Conservation (phyloP, 345 rosid species). For the Bruguiera gymnorhiza region DNA sequence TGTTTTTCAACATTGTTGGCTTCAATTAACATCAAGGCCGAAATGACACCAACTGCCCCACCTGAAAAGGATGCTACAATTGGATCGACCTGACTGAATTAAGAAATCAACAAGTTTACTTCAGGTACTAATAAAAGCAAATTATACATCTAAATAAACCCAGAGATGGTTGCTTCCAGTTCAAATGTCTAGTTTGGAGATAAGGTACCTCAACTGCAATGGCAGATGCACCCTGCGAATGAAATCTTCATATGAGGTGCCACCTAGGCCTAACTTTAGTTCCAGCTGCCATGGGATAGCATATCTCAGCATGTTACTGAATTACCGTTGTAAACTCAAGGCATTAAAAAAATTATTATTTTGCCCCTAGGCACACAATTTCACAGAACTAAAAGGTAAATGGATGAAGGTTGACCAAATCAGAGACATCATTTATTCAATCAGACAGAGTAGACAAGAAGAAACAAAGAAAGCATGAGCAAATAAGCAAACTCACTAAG, state of each 20-base stretch:
- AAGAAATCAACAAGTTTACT: slow-evolving; percentile 18
- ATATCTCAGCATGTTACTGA: slow-evolving; percentile 4
- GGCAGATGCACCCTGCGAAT: slow-evolving; percentile 79
- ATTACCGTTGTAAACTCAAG: background rate
- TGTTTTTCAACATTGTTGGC: slow-evolving; percentile 85
- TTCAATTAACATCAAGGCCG: slow-evolving; percentile 93
- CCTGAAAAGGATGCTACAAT: slow-evolving; percentile 97
- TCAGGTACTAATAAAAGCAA: too few relatives aligned
- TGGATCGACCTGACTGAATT: slow-evolving; percentile 90
- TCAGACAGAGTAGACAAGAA: background rate
- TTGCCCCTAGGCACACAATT: background rate
- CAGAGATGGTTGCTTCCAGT: background rate
- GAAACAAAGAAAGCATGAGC: background rate
- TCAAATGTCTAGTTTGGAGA: slow-evolving; percentile 10
- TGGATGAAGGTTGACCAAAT: background rate
- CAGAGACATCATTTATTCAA: background rate
- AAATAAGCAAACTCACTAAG: background rate
- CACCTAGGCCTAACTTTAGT: slow-evolving; percentile 81
- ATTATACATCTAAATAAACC: too few relatives aligned
- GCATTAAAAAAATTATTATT: background rate
- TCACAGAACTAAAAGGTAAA: too few relatives aligned
- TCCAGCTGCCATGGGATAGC: slow-evolving; percentile 60
- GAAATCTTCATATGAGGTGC: slow-evolving; percentile 94
- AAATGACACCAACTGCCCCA: slow-evolving; percentile 94
- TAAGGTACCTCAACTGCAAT: slow-evolving; percentile 72